A percentile compares a stretch with the other conserved stretches of the same genome.
phyloP scores from a whole-genome alignment of 2,329 filamentous ascomycete species.

The Colletotrichum lupini region DNA sequence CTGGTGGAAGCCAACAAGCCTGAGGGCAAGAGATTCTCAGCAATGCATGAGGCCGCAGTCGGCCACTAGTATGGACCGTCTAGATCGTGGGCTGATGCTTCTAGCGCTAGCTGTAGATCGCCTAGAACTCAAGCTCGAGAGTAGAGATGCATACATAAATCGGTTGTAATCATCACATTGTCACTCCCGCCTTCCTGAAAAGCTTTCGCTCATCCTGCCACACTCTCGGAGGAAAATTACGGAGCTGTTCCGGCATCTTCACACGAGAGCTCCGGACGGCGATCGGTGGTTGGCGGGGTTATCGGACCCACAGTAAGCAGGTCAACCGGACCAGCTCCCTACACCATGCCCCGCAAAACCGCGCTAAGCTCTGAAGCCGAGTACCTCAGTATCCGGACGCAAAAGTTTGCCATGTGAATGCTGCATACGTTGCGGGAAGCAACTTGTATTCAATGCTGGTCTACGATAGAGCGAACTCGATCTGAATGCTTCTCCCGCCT shows the following conservation, averaged over 20 bases:
- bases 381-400: too few species aligned
- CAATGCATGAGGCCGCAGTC: background rate
- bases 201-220: background rate
- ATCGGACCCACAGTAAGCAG: background rate
- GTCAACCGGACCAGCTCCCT: background rate
- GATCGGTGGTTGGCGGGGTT: too few species aligned
- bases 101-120: too few species aligned
- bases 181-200: background rate
- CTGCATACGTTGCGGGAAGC: too few species aligned
- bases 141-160: background rate
- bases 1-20: background rate
- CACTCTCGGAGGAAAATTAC: background rate
- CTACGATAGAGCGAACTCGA: background rate
- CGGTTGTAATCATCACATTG: accelerated
- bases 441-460: too few species aligned
- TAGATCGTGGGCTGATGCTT: background rate
- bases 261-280: background rate
- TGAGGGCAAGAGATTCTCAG: background rate
- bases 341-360: background rate
- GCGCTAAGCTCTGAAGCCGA: background rate
- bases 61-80: background rate
- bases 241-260: background rate
- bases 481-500: background rate
- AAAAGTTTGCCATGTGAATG: background rate
- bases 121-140: background rate